Percentiles rank a stretch among this genome's conserved stretches.
These are phyloP conservation scores for Helotiales sp. DNA, from an alignment of 2,329 filamentous ascomycete species.

Conservation along the genomic window DNA sequence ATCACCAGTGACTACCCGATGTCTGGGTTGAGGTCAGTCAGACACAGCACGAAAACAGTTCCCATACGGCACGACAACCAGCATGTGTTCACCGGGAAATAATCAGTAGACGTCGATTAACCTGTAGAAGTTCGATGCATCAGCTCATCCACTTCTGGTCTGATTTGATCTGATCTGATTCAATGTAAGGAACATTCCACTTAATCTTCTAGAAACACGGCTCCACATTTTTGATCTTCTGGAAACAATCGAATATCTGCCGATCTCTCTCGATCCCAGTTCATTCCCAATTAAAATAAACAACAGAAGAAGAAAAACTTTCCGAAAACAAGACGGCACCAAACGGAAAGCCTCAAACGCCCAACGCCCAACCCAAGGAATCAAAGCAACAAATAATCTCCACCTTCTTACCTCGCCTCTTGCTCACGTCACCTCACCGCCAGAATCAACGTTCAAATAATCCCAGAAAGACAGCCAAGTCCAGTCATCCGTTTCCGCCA, in stretches of 20 bases:
- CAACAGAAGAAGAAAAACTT: background rate
- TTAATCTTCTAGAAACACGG: conserved; percentile 3
- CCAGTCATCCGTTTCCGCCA: background rate
- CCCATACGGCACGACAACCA: no score
- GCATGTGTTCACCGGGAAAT: no score
- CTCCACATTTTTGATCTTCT: background rate
- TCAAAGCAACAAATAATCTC: background rate
- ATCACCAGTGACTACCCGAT: background rate
- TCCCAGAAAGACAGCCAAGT: background rate
- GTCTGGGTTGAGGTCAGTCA: background rate
- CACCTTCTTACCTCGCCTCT: background rate
- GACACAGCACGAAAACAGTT: background rate
- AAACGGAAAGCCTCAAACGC: background rate
- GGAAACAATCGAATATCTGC: background rate
- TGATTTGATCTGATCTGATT: background rate
- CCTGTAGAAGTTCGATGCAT: background rate
- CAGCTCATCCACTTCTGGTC: background rate
- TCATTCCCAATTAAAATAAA: background rate
- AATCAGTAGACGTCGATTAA: no score
- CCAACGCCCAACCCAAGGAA: background rate
- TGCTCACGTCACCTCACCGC: conserved; percentile 9
- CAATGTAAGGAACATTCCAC: conserved; percentile 5
- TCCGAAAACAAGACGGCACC: background rate
- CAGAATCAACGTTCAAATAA: background rate
- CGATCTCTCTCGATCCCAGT: background rate